These are phyloP conservation scores for Solanum aculeatissimum DNA, from an alignment of 305 asterid genomes.

Conservation along the genomic window DNA sequence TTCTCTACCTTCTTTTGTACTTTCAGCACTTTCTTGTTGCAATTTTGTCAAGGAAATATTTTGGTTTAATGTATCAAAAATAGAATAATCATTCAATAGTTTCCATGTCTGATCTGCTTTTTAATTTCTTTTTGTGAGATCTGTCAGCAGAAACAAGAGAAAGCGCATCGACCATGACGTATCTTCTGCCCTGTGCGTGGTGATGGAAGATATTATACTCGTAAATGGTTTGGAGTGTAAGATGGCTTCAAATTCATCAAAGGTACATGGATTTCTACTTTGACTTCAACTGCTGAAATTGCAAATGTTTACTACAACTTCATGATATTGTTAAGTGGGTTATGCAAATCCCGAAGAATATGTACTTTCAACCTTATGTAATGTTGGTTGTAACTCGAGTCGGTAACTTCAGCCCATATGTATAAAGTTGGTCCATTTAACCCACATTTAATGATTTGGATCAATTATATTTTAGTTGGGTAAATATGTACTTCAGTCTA, in stretches of 20 bases:
- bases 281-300: not conserved
- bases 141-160: constrained; percentile 55
- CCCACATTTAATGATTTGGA: not conserved
- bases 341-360: not conserved
- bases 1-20: not conserved
- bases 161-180: constrained; percentile 43
- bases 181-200: constrained; percentile 43
- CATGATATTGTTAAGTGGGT: not conserved
- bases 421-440: not conserved
- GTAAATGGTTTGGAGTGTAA: constrained; percentile 92
- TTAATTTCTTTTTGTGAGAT: not conserved
- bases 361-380: not conserved
- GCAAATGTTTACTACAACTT: not conserved
- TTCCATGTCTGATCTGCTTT: constrained; percentile 6
- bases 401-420: not conserved
- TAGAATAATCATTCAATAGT: not conserved
- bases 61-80: not conserved
- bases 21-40: not conserved
- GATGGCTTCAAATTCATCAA: constrained; percentile 79
- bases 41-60: not conserved
- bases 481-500: not conserved
- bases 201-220: constrained; percentile 53
- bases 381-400: not conserved
- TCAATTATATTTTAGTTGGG: not conserved
- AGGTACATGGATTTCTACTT: constrained; percentile 38